Evolutionary conservation across 1,284 basidiomycete species (phyloP), one percentile per base, ranked within the genome.

Genomic region (Sporisorium graminicola): DNA sequence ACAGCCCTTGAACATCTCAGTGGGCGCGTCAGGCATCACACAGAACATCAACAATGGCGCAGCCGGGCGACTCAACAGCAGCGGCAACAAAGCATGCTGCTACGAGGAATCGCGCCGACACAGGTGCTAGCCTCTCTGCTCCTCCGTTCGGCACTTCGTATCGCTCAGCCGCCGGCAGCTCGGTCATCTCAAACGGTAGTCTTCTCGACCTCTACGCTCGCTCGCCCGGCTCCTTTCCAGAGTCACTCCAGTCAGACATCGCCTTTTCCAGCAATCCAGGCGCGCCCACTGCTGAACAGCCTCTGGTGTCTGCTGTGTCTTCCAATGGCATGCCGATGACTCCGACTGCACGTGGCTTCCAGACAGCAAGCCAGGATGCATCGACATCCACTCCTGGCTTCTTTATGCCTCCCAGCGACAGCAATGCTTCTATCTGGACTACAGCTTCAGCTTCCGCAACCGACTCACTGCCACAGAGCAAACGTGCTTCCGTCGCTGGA

Each of bases 161-260:
- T 16, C 52, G 35, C 8, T 77, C 74, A 10, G 56, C 65, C 24
- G 54, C 63, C 4, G 65, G 55, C 20, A 70, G 66, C 57, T 77
- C 70, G 18, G 70, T 63, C 16, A 31, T 69, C 13, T 73, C 74
- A 5, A 77, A 77, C 42, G 70, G 70, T 5, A 77, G 74, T 31
- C 66, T 77, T 8, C 59, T 77, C 6, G 74, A 77, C 26, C 74
- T 77, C 37, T 77, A 77, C 52, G 69, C 74, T 43, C 69, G 63
- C 14, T 77, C 74, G 2, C 67, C 67, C 1, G 47, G 44, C 54
- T 70, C 73, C 5, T 37, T 53, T 29, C 64, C 63, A 6, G 55
- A 40, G 3, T 64, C 73, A 3, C n/a, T 44, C 16, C 43, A 43
- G 7, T 47, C 43, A 4, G 54, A 46, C 3, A 55, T 6, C 3